phyloP scores from a whole-genome alignment of 805 yeast genomes.

The Lachancea fermentati region DNA sequence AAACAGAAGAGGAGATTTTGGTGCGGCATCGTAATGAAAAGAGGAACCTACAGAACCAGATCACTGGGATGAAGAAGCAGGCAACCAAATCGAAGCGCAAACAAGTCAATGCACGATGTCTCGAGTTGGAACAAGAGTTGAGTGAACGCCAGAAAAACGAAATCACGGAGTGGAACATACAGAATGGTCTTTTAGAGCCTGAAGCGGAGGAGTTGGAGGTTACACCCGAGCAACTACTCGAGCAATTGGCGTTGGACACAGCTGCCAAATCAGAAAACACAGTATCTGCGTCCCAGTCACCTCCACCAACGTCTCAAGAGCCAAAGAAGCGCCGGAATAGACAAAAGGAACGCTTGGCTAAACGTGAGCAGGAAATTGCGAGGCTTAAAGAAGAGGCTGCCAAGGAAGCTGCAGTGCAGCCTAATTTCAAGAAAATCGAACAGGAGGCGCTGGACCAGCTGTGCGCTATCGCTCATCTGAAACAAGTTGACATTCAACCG shows the following conservation, averaged over 20 bases:
- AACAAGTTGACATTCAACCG: constrained; percentile 66
- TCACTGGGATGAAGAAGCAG: constrained; percentile 76
- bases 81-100: constrained; percentile 76
- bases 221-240: constrained; percentile 63
- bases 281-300: constrained; percentile 8
- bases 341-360: constrained; percentile 77
- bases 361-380: constrained; percentile 64
- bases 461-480: constrained; percentile 44
- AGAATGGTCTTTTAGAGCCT: constrained; percentile 4
- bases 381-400: constrained; percentile 61
- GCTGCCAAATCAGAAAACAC: constrained; percentile 20
- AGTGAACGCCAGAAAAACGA: constrained; percentile 52
- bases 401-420: constrained; percentile 58
- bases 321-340: constrained; percentile 56
- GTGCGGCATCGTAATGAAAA: constrained; percentile 61
- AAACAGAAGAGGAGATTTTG: constrained; percentile 22
- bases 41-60: constrained; percentile 57
- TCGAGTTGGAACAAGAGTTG: constrained; percentile 51
- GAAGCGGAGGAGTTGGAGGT: constrained; percentile 42
- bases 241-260: constrained; percentile 45
- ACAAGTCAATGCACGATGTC: constrained; percentile 55
- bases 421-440: constrained; percentile 70
- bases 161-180: constrained; percentile 25
- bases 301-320: constrained; percentile 12
- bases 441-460: constrained; percentile 54